These are phyloP conservation scores for Papiliotrema nemorosa DNA, from an alignment of 1,284 basidiomycete species.

Conservation along the genomic window DNA sequence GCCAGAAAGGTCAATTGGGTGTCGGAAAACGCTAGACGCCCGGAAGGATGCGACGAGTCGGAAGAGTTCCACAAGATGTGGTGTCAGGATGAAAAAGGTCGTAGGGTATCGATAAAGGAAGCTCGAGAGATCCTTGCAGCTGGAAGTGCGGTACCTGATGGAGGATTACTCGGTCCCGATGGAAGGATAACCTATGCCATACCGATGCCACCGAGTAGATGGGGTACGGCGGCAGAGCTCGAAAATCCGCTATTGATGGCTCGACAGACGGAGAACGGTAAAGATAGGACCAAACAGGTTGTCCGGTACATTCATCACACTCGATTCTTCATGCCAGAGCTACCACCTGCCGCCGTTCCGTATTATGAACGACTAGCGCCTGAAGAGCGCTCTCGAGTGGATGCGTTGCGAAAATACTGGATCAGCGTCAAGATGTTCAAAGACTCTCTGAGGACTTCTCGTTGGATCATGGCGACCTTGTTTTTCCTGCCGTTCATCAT, in stretches of 20 bases:
- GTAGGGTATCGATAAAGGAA: slow-evolving; percentile 21
- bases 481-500: slow-evolving; percentile 64
- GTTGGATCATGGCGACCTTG: slow-evolving; percentile 58
- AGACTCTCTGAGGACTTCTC: slow-evolving; percentile 54
- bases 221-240: background rate
- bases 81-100: slow-evolving; percentile 38
- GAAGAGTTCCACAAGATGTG: slow-evolving; percentile 44
- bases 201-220: slow-evolving; percentile 14
- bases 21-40: slow-evolving; percentile 19
- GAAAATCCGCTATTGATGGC: background rate
- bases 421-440: slow-evolving; percentile 47
- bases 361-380: slow-evolving; percentile 31
- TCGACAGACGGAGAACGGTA: background rate
- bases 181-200: slow-evolving; percentile 30
- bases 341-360: slow-evolving; percentile 28
- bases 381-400: slow-evolving; percentile 53
- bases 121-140: slow-evolving; percentile 12
- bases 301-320: slow-evolving; percentile 4
- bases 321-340: slow-evolving; percentile 31
- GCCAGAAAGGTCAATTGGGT: slow-evolving; percentile 25
- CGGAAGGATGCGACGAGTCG: slow-evolving; percentile 27
- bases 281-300: background rate
- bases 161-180: slow-evolving; percentile 16
- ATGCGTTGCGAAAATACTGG: slow-evolving; percentile 50
- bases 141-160: slow-evolving; percentile 12